Evolutionary conservation across 768 basidiomycete genomes (phyloP), one percentile per base, ranked within the genome.

Genomic region (Pulveroboletus sp.): DNA sequence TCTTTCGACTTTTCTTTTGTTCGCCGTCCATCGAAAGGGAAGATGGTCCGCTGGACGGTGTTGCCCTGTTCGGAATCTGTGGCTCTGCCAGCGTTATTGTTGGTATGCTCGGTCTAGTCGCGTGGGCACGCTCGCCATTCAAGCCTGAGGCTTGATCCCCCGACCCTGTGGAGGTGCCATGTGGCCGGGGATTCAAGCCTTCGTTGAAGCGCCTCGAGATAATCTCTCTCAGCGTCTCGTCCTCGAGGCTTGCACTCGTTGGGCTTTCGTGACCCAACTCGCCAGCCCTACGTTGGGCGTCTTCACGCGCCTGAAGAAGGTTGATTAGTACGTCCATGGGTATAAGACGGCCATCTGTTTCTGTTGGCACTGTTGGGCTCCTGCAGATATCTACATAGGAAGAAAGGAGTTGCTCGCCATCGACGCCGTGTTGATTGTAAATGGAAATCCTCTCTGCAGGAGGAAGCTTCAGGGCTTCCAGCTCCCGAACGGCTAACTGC

Each of bases 261-360:
- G 72, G 71, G 15, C 61, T 68, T 17, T 62, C 54, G 21, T 57
- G 57, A 0, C 71, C 64, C 31, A 59, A 41, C 35, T 63, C 50
- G 17, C 51, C 51, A 2, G 75, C 67, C 18, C 76, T 69, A 28
- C 73, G 73, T 36, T 53, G 68, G 1, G 59, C 69, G n/a, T 70
- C 64, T 54, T 86, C 85, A 2, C 85, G 74, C 5, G 80, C 79
- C 6, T 72, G 70, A 0, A 79, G 77, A 18, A 87, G 65, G 30
- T 70, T 71, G 6, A 85, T 64, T 0, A 79, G 69, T 0, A 80
- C 79, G 33, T 83, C 77, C 60, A 81, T 66, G 39, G 81, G 76
- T 4, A 90, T 70, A 35, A 71, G 69, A 2, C 69, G 60, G 8
- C 77, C 82, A 36, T 88, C 89, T 6, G 73, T 72, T 6, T 74